Percentiles rank a stretch among this genome's conserved stretches.
phyloP scores from a whole-genome alignment of 106 monocot species.

The Narthecium ossifragum region DNA sequence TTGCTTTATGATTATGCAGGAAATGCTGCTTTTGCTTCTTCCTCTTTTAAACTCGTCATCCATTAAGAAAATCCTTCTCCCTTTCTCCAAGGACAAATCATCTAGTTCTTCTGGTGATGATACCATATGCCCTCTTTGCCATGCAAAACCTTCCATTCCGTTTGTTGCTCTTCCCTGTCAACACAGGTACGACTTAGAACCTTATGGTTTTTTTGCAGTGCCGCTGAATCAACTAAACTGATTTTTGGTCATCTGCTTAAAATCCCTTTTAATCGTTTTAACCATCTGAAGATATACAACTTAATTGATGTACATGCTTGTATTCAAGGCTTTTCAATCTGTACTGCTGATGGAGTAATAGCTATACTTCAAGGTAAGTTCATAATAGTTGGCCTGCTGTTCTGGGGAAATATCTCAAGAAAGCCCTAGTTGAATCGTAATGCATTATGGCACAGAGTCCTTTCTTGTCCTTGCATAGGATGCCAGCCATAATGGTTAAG shows the following conservation, averaged over 20 bases:
- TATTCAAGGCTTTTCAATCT: no score
- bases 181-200: slow-evolving; percentile 80
- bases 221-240: no score
- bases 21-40: slow-evolving; percentile 96
- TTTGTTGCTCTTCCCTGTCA: slow-evolving; percentile 90
- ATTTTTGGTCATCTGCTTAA: not conserved
- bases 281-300: not conserved
- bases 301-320: not conserved
- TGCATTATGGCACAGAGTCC: no score
- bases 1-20: no score
- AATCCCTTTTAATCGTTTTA: not conserved
- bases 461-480: no score
- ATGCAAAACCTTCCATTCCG: slow-evolving; percentile 67
- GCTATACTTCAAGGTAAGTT: no score
- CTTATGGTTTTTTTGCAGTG: no score
- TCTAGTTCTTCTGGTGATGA: slow-evolving; percentile 54
- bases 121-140: slow-evolving; percentile 74
- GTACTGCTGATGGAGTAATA: no score
- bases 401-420: no score
- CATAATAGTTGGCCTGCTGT: no score
- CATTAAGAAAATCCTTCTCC: slow-evolving; percentile 67
- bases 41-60: slow-evolving; percentile 90
- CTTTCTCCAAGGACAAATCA: slow-evolving; percentile 83
- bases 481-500: no score
- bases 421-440: no score